Evolutionary conservation across 2,329 filamentous ascomycete genomes (phyloP).

Genomic region (Harringtonia lauricola): DNA sequence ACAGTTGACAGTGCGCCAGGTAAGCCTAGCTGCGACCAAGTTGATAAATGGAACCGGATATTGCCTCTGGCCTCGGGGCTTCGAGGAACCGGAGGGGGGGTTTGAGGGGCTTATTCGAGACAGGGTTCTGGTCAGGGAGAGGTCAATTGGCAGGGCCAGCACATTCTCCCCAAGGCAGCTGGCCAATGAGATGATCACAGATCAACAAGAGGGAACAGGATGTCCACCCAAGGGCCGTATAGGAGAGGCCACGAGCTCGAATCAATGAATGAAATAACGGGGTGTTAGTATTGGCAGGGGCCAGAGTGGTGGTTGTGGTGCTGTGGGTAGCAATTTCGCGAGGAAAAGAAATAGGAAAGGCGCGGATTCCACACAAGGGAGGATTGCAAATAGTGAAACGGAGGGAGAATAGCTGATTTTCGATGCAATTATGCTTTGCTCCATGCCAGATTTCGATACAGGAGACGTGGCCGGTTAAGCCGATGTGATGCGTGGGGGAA

Average conservation of each 20-base stretch:
- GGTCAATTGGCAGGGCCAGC: not conserved
- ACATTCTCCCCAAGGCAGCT: not conserved
- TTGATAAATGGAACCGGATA: not conserved
- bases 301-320: not conserved
- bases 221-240: not conserved
- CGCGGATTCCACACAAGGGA: conserved; percentile 6
- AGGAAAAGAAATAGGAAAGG: conserved; percentile 13
- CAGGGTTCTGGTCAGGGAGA: not conserved
- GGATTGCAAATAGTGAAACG: conserved; percentile 6
- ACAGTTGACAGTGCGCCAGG: not conserved
- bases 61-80: not conserved
- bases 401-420: conserved; percentile 4
- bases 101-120: not conserved
- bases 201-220: no score
- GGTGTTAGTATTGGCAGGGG: not conserved
- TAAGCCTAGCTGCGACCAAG: not conserved
- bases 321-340: conserved; percentile 19
- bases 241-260: not conserved
- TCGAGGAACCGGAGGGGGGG: not conserved
- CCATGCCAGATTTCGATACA: not conserved
- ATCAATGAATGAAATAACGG: not conserved
- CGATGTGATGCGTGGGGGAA: not conserved
- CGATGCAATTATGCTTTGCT: conserved; percentile 7
- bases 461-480: not conserved
- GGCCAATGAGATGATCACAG: conserved; percentile 2